phyloP scores from a whole-genome alignment of 306 rosid genomes.

The Castanea mollissima region DNA sequence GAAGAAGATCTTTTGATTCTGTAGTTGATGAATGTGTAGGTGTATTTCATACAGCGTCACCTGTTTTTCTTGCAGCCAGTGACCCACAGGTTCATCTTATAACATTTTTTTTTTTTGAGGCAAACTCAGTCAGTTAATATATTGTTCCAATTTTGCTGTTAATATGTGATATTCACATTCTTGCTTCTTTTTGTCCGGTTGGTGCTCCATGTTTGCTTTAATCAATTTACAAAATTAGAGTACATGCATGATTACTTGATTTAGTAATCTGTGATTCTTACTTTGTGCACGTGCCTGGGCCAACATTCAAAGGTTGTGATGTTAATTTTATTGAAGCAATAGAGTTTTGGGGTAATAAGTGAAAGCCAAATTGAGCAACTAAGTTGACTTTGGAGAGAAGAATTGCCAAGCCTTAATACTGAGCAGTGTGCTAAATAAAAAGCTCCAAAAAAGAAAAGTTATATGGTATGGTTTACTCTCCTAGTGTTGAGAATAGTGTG shows the following conservation, averaged over 20 bases:
- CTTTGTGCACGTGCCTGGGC: not conserved
- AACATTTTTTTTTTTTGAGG: not conserved
- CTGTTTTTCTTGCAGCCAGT: not conserved
- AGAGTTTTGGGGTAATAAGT: no score
- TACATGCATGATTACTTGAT: not conserved
- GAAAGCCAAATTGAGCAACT: no score
- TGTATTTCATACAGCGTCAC: conserved; percentile 16
- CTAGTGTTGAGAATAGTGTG: no score
- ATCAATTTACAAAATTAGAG: not conserved
- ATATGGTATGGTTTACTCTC: no score
- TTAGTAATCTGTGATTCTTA: not conserved
- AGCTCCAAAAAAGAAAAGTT: no score
- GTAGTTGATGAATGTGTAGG: conserved; percentile 11
- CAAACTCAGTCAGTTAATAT: not conserved
- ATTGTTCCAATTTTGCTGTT: not conserved
- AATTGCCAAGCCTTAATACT: no score
- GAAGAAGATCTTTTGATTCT: conserved; percentile 17
- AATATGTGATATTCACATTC: not conserved
- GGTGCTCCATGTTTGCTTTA: not conserved
- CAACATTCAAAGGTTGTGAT: not conserved
- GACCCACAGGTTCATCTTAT: not conserved
- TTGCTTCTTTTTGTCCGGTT: not conserved
- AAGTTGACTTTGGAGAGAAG: no score
- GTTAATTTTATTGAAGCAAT: no score
- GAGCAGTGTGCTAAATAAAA: no score